Percentiles rank a stretch among this genome's conserved stretches.
These are phyloP conservation scores for Amaranthus palmeri DNA, from an alignment of 148 eudicot species.

Conservation along the genomic window DNA sequence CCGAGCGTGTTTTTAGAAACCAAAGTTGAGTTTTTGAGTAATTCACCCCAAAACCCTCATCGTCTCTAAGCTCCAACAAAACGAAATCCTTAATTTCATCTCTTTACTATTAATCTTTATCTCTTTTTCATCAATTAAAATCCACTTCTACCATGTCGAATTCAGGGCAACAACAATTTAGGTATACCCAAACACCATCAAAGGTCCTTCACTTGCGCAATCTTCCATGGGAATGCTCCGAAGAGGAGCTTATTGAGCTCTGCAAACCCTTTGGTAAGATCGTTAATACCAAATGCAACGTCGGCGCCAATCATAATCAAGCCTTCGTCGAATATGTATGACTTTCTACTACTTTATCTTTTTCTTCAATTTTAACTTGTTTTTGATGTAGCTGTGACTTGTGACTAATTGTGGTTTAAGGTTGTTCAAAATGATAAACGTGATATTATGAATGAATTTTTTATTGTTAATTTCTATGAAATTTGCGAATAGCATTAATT, in stretches of 20 bases:
- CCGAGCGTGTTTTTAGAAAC: too few relatives aligned
- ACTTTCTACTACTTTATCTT: background rate
- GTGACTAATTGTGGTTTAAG: background rate
- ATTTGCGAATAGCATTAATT: too few relatives aligned
- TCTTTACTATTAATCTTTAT: background rate
- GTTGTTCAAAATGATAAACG: background rate
- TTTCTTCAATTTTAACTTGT: background rate
- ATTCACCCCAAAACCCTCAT: too few relatives aligned
- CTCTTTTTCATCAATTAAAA: background rate
- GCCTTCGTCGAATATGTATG: conserved; percentile 75
- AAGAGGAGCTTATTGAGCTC: conserved; percentile 68
- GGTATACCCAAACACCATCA: conserved; percentile 77
- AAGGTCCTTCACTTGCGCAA: conserved; percentile 74
- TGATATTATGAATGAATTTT: background rate
- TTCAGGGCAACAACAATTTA: conserved; percentile 49
- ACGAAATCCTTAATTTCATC: background rate
- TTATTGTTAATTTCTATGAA: background rate
- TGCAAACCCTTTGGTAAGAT: conserved; percentile 70
- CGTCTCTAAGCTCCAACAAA: background rate
- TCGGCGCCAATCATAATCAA: conserved; percentile 77
- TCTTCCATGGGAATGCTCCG: conserved; percentile 79
- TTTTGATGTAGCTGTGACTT: too few relatives aligned
- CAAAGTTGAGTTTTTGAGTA: too few relatives aligned
- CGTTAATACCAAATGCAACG: conserved; percentile 73
- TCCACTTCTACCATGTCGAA: conserved; percentile 32